These are phyloP conservation scores for Cladosporium sp. DNA, from an alignment of 2,329 filamentous ascomycete species.

Conservation along the genomic window DNA sequence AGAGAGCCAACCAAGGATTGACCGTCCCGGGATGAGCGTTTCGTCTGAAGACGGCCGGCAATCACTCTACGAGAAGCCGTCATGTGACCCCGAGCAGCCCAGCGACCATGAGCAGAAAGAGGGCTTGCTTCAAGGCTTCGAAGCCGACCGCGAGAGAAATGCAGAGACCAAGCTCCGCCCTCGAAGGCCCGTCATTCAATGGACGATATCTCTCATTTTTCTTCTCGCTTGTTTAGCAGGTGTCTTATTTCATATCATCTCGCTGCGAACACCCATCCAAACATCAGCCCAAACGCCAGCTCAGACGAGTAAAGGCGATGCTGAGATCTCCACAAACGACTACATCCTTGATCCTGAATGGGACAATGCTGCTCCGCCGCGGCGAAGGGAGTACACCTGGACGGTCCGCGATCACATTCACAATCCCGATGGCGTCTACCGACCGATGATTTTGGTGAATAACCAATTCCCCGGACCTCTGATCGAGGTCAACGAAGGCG, in stretches of 20 bases:
- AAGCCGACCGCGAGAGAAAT: background rate
- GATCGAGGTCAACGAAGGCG: constrained; percentile 50
- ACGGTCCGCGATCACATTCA: constrained; percentile 51
- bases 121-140: background rate
- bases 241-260: background rate
- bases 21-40: too few species aligned
- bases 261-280: background rate
- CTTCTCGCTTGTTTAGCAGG: background rate
- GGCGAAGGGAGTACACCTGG: constrained; percentile 55
- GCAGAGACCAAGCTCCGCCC: background rate
- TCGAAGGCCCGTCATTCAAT: background rate
- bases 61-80: background rate
- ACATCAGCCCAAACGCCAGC: too few species aligned
- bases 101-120: background rate
- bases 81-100: background rate
- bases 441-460: constrained; percentile 39
- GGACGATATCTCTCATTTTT: background rate
- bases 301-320: too few species aligned
- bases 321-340: constrained; percentile 33
- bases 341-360: constrained; percentile 54
- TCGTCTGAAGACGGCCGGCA: too few species aligned
- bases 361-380: constrained; percentile 47
- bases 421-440: constrained; percentile 51
- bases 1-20: too few species aligned
- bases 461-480: constrained; percentile 35